Base-by-base conservation (phyloP, 352 stramenopile genomes). In the Lagenidium giganteum region DNA sequence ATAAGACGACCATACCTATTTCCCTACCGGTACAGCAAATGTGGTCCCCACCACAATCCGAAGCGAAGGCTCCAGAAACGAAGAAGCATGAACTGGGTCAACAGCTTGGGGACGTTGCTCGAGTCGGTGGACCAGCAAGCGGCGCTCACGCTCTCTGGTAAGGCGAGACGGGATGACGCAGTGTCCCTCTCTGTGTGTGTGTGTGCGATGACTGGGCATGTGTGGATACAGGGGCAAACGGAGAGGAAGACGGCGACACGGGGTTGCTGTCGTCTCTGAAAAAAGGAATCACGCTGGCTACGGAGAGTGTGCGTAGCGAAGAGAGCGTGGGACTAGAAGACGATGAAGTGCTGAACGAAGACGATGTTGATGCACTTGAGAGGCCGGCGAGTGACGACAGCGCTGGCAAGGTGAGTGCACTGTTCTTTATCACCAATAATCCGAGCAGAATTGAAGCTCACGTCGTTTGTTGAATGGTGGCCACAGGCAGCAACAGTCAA, bases 91-190 rank as follows among this genome's bases (percentile, higher is more conserved):
- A 87, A 88, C 51, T 93, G 82, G 79, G 73, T 92, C 24, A 91
- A 63, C 62, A 90, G 70, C 43, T 78, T 78, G 35, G 82, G 79
- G 20, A 85, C 67, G 40, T 58, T 93, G 47, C 74, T 93, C 36
- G 79, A 93, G 61, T 90, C 76, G 4, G 82, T 93, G 41, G 82
- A 93, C 51, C 79, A 93, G 64, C 81, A 86, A 23, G 82, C 79
- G 16, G 78, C 82, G 17, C 57, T 86, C 33, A 90, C 71, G n/a
- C 68, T 93, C 23, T 51, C 64, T 9, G 65, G 66, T 67, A 22
- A 31, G n/a, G 29, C 8, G 2, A 39, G 22, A 26, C 22, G 47
- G 41, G 7, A 42, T 48, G 16, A 34, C 12, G 28, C n/a, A n/a
- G 25, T 38, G 9, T 38, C 23, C 43, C 8, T 18, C 31, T 56